Evolutionary conservation across 306 rosid genomes (phyloP).

Genomic region (Luffa aegyptiaca): DNA sequence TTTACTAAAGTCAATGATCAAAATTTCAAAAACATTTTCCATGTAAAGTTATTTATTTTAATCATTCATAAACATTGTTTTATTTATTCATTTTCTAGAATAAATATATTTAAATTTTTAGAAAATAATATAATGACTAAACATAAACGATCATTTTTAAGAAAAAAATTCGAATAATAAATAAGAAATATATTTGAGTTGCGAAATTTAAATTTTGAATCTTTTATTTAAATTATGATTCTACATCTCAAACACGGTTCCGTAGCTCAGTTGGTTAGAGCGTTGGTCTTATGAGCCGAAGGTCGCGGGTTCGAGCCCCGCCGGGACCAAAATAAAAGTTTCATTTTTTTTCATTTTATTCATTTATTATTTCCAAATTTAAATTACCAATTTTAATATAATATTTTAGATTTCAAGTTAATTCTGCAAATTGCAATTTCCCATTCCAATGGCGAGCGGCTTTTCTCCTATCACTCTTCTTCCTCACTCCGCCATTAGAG

Average conservation of each 20-base stretch:
- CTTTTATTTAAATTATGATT: no score
- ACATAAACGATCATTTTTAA: not conserved
- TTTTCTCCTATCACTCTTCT: not conserved
- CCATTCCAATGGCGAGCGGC: not conserved
- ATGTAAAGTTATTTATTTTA: no score
- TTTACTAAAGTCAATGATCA: no score
- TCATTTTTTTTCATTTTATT: no score
- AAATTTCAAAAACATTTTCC: not conserved
- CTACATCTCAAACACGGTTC: constrained; percentile 1
- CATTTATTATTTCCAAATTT: not conserved
- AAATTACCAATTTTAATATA: not conserved
- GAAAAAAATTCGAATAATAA: no score
- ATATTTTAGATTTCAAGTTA: not conserved
- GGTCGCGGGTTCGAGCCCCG: constrained; percentile 48
- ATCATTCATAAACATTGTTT: not conserved
- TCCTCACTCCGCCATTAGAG: constrained; percentile 11
- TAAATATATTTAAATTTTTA: no score
- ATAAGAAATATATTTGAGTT: no score
- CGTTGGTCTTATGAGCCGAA: constrained; percentile 50
- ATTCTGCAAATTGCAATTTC: no score
- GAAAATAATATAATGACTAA: no score
- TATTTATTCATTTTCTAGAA: no score
- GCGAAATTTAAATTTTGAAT: no score
- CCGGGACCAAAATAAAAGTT: constrained; percentile 21
- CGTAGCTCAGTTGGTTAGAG: constrained; percentile 51